phyloP scores from a whole-genome alignment of 2,329 filamentous ascomycete species.

The Hymenoscyphus fructigenus region DNA sequence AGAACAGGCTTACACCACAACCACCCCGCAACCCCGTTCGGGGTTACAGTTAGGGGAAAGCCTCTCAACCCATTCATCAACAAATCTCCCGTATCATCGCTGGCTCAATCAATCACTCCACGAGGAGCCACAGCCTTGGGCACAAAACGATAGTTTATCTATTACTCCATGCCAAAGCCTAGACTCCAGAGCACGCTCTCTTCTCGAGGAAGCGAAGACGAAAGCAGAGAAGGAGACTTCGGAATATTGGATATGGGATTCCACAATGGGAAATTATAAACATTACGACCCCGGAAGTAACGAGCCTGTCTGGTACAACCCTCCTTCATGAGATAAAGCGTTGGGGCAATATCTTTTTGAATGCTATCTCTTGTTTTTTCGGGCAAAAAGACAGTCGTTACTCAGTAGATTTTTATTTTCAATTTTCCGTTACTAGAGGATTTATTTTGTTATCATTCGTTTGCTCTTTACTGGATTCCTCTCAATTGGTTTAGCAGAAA shows the following conservation, averaged over 20 bases:
- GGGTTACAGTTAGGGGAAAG: background rate
- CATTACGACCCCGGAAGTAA: conserved; percentile 7
- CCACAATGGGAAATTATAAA: conserved; percentile 4
- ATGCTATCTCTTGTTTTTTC: no score
- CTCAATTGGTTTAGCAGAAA: no score
- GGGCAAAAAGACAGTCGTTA: no score
- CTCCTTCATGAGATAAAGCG: conserved; percentile 2
- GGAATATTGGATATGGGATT: conserved; percentile 14
- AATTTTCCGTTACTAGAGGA: no score
- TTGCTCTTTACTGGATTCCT: no score
- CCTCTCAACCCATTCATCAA: background rate
- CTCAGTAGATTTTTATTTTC: no score
- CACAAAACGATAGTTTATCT: background rate
- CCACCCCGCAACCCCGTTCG: background rate
- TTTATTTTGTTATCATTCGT: no score
- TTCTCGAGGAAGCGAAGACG: conserved; percentile 1
- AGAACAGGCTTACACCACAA: background rate
- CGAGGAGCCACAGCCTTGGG: background rate
- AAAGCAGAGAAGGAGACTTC: conserved; percentile 1
- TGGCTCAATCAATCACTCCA: conserved; percentile 6
- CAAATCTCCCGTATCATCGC: background rate
- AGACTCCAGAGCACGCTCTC: background rate
- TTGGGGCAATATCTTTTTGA: no score
- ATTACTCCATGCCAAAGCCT: background rate
- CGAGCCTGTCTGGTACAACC: conserved; percentile 12